Evolutionary conservation across 2,329 filamentous ascomycete genomes (phyloP).

Genomic region (Ophiostoma ips): DNA sequence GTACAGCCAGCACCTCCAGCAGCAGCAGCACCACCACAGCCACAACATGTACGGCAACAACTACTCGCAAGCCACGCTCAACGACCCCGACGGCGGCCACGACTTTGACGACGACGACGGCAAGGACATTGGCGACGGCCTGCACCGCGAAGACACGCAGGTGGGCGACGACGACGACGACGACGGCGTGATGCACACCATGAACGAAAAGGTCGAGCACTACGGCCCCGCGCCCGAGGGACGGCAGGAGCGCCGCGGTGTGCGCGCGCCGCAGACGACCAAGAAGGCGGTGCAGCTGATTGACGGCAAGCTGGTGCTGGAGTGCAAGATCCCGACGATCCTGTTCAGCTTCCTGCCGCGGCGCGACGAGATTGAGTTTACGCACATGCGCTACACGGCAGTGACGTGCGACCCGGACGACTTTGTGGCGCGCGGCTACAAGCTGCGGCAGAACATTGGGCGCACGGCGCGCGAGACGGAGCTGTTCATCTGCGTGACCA

Average conservation of each 20-base stretch:
- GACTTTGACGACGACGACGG: constrained; percentile 16
- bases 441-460: constrained; percentile 78
- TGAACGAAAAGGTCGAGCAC: constrained; percentile 52
- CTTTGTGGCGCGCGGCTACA: constrained; percentile 87
- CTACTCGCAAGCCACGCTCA: constrained; percentile 39
- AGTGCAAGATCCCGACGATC: constrained; percentile 98
- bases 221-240: constrained; percentile 81
- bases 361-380: constrained; percentile 89
- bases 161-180: not conserved
- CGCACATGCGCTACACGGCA: constrained; percentile 86
- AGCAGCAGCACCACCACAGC: too few relatives aligned
- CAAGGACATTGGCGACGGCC: constrained; percentile 17
- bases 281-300: constrained; percentile 92
- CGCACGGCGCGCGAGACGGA: constrained; percentile 87
- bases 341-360: constrained; percentile 92
- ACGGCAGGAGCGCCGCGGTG: constrained; percentile 75
- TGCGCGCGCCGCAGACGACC: constrained; percentile 73
- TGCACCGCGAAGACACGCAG: constrained; percentile 3
- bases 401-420: constrained; percentile 86
- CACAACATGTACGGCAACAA: constrained; percentile 28
- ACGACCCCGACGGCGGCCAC: constrained; percentile 23
- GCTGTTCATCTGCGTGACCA: constrained; percentile 90
- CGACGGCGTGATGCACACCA: not conserved
- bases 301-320: constrained; percentile 92
- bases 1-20: too few relatives aligned